A percentile compares a stretch with the other conserved stretches of the same genome.
Evolutionary conservation across 2,329 filamentous ascomycete species (phyloP).

Genomic region (Trichoderma arundinaceum): DNA sequence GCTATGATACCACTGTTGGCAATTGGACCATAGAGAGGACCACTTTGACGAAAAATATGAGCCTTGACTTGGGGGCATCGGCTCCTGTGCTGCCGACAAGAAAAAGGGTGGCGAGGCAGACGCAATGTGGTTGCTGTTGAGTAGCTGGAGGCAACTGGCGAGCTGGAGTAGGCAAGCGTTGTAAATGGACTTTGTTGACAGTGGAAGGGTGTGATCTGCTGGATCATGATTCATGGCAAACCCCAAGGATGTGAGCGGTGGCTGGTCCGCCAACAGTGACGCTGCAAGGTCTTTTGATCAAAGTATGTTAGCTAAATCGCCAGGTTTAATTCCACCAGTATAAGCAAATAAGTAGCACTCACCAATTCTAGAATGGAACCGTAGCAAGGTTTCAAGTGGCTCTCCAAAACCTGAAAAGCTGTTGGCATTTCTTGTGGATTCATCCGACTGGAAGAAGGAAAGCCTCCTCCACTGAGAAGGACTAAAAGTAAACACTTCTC

Average conservation of each 20-base stretch:
- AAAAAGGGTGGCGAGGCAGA: neutral
- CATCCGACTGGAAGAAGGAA: constrained; percentile 4
- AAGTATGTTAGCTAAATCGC: neutral
- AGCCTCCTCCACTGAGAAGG: constrained; percentile 31
- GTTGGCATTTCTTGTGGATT: neutral
- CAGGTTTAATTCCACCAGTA: neutral
- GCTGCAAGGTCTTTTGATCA: constrained; percentile 33
- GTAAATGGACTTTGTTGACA: constrained; percentile 23
- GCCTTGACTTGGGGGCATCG: neutral
- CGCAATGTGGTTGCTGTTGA: constrained; percentile 4
- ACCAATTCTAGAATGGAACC: constrained; percentile 35
- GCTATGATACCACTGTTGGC: constrained; percentile 34
- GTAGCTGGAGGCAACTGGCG: constrained; percentile 29
- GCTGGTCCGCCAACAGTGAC: constrained; percentile 25
- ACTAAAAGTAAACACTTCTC: constrained; percentile 17
- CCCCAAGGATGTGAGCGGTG: constrained; percentile 26
- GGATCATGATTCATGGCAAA: constrained; percentile 15
- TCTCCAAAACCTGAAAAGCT: constrained; percentile 21
- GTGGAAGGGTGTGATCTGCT: neutral
- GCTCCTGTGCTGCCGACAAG: neutral
- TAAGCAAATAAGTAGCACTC: neutral
- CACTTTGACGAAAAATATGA: constrained; percentile 27
- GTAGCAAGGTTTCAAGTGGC: constrained; percentile 32
- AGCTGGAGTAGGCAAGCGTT: constrained; percentile 30
- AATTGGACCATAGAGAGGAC: constrained; percentile 33